Base-by-base conservation (phyloP, 2,329 filamentous ascomycete species). In the Hypoxylon sp. region DNA sequence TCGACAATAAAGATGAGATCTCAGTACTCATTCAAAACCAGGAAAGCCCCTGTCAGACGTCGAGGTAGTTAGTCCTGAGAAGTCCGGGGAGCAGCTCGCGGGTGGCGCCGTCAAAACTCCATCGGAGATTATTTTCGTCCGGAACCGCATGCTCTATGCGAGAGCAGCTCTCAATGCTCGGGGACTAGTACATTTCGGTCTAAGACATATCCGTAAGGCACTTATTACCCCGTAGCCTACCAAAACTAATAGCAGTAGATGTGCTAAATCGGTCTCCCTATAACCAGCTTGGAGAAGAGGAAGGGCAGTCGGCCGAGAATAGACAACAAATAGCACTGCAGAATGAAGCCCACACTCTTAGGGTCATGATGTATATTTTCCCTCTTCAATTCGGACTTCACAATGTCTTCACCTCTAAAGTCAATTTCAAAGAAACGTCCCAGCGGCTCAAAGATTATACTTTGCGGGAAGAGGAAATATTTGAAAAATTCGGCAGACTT, bases 321-420 rank as follows among this genome's bases (percentile, higher is more conserved):
- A 62, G 39, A 48, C 58, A 48, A 10, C 57, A n/a, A 3, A 37
- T 70, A 11, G 47, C 54, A 14, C 54, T 52, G 37, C 74, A 81
- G 39, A 81, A 87, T 73, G 74, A 83, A 1, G 76, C 80, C 11
- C 86, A 91, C 69, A 92, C 90, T 0, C 76, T 89, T 10, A 92
- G 92, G 73, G 81, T 97, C 19, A 88, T 97, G 87, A 96, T 95
- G 84, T 95, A 98, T 79, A 90, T 99, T 1, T 99, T 99, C 74
- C 96, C 96, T 33, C 87, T 91, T 10, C 94, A 98, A 75, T 98
- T 97, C 76, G 88, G 89, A 13, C 83, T 99, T 3, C 94, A 97
- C 76, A 99, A 98, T 79, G 94, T 92, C n/a, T 98, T 98, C 77
- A 94, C 90, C 0, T 92, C 90, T 4, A 81, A 83, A 3, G 85